Conservation (phyloP, 768 basidiomycete genomes). For the Pleurotus pulmonarius region DNA sequence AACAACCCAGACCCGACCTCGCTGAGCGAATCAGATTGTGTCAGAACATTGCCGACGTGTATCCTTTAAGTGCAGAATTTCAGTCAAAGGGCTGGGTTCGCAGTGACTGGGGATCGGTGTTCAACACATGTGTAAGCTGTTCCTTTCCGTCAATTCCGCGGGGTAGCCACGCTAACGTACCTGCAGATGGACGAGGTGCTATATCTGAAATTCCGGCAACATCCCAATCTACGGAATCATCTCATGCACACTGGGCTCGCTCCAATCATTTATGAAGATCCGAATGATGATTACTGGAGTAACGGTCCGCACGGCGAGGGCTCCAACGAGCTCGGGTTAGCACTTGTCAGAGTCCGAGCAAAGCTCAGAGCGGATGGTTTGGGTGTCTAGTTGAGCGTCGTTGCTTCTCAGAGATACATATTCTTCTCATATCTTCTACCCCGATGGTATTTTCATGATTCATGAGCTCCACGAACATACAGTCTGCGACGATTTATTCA, state of each 20-base stretch:
- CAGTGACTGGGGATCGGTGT: constrained; percentile 55
- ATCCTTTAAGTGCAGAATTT: constrained; percentile 26
- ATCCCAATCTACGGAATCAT: constrained; percentile 49
- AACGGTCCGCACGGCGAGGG: constrained; percentile 44
- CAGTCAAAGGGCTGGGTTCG: constrained; percentile 29
- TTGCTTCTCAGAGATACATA: too few relatives aligned
- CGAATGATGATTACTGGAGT: constrained; percentile 64
- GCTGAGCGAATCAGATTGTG: constrained; percentile 54
- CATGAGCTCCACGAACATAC: too few relatives aligned
- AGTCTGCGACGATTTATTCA: too few relatives aligned
- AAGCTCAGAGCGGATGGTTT: constrained; percentile 28
- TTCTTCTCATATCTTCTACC: too few relatives aligned
- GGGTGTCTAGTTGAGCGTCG: background rate
- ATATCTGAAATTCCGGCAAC: constrained; percentile 67
- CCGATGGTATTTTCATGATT: too few relatives aligned
- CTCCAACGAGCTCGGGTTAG: constrained; percentile 60
- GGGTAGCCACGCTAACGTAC: background rate
- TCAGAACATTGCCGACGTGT: constrained; percentile 30
- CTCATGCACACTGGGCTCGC: constrained; percentile 52
- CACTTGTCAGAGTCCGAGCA: constrained; percentile 53
- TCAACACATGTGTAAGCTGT: constrained; percentile 13
- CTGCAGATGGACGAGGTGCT: constrained; percentile 67
- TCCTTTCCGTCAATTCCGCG: background rate
- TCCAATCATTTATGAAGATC: constrained; percentile 51
- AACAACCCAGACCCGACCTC: constrained; percentile 37